Conservation (phyloP, 1,284 basidiomycete genomes). For the Fomitopsis pinicola region DNA sequence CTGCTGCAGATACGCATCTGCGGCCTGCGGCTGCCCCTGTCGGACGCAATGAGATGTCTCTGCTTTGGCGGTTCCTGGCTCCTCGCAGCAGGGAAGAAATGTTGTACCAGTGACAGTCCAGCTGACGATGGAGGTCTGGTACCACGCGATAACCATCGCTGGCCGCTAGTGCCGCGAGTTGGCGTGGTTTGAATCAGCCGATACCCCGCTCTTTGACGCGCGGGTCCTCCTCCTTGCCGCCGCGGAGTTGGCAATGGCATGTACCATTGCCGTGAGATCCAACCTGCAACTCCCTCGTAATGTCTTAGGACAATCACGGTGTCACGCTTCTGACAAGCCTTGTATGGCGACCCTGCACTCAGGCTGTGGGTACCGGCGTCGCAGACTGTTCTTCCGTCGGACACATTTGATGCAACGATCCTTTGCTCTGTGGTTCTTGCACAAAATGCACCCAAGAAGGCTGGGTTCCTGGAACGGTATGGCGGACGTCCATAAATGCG, state of each 20-base stretch:
- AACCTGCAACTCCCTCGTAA: background rate
- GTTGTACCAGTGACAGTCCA: background rate
- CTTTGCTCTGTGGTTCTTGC: background rate
- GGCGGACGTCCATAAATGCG: conserved; percentile 4
- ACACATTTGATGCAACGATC: conserved; percentile 3
- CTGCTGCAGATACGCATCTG: background rate
- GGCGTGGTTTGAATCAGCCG: background rate
- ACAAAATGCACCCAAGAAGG: background rate
- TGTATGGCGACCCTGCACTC: conserved; percentile 3
- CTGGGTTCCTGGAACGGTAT: background rate
- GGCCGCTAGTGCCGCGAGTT: background rate
- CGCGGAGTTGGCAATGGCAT: conserved; percentile 1
- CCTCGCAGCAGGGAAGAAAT: background rate
- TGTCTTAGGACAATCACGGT: background rate
- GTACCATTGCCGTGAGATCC: conserved; percentile 1
- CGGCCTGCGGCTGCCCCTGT: background rate
- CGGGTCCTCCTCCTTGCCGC: conserved; percentile 2
- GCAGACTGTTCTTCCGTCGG: background rate
- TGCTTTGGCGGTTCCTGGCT: background rate
- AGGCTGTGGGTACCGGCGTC: conserved; percentile 1
- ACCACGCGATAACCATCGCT: background rate
- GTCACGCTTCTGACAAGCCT: conserved; percentile 6
- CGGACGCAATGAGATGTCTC: background rate
- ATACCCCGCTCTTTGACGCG: background rate
- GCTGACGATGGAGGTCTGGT: background rate